Percentiles rank a stretch among this genome's conserved stretches.
Conservation (phyloP, 2,329 filamentous ascomycete species). For the Endoconidiophora polonica region DNA sequence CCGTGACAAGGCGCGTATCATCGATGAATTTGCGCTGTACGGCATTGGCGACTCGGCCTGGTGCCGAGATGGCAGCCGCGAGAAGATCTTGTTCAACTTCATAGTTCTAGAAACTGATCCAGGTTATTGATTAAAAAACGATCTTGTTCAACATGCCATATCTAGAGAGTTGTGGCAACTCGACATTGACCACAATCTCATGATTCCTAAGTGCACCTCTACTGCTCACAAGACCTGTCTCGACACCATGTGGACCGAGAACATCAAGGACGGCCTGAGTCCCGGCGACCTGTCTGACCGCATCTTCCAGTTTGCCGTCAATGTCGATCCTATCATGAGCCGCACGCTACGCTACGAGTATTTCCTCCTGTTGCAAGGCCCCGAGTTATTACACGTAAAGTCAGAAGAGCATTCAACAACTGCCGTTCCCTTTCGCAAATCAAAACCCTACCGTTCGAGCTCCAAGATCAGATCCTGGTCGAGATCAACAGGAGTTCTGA, state of each 20-base stretch:
- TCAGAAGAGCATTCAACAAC: background rate
- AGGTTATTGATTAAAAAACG: no score
- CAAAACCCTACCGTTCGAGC: background rate
- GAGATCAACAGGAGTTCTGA: background rate
- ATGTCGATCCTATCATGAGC: background rate
- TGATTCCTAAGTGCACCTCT: background rate
- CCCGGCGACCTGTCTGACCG: background rate
- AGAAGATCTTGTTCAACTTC: no score
- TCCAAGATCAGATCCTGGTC: background rate
- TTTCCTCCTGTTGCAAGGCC: no score
- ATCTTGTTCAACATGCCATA: no score
- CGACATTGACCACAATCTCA: no score
- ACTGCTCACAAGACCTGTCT: constrained; percentile 3
- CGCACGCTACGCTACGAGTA: background rate
- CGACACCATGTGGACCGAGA: background rate
- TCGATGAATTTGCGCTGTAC: no score
- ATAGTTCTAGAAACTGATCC: no score
- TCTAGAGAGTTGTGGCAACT: no score
- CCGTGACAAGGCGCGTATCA: no score
- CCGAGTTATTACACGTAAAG: background rate
- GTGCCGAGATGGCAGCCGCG: no score
- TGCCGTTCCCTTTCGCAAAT: background rate
- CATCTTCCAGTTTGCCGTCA: background rate
- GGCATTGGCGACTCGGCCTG: no score
- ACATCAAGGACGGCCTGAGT: no score